Conservation (phyloP, 805 yeast species). For the Zygotorulaspora sp. region DNA sequence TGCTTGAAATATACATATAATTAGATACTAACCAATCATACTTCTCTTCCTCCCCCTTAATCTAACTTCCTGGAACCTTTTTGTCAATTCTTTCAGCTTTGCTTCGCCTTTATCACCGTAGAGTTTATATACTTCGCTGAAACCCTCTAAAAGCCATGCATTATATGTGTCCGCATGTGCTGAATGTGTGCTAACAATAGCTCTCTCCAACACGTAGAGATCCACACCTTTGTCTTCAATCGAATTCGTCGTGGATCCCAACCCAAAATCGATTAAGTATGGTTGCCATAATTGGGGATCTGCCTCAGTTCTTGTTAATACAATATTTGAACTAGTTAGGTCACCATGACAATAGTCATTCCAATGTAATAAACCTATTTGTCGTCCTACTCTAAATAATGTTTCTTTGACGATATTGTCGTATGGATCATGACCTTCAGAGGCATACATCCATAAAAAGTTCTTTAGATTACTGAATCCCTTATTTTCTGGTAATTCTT, state of each 20-base stretch:
- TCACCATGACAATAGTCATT: conserved; percentile 90
- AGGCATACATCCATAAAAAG: conserved; percentile 59
- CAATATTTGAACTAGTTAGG: conserved; percentile 82
- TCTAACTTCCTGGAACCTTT: conserved; percentile 76
- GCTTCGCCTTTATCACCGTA: conserved; percentile 37
- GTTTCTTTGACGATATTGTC: conserved; percentile 41
- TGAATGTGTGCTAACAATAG: conserved; percentile 88
- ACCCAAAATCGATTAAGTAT: conserved; percentile 83
- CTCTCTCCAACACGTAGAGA: conserved; percentile 87
- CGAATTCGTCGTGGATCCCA: conserved; percentile 68
- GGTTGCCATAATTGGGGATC: conserved; percentile 39
- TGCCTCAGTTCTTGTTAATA: conserved; percentile 40
- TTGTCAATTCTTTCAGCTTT: conserved; percentile 48
- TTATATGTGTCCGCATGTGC: conserved; percentile 58
- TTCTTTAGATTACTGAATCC: conserved; percentile 62
- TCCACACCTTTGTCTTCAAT: conserved; percentile 98
- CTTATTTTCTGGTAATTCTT: conserved; percentile 44
- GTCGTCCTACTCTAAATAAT: conserved; percentile 54
- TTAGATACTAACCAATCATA: conserved; percentile 63
- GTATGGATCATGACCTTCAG: conserved; percentile 31
- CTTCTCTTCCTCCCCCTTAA: conserved; percentile 92
- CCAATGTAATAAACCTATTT: conserved; percentile 66
- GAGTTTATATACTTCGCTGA: conserved; percentile 38
- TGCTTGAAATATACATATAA: conserved; percentile 2
- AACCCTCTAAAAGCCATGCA: conserved; percentile 70